Conservation (phyloP, 1,284 basidiomycete genomes). For the Ceratobasidium sp. region DNA sequence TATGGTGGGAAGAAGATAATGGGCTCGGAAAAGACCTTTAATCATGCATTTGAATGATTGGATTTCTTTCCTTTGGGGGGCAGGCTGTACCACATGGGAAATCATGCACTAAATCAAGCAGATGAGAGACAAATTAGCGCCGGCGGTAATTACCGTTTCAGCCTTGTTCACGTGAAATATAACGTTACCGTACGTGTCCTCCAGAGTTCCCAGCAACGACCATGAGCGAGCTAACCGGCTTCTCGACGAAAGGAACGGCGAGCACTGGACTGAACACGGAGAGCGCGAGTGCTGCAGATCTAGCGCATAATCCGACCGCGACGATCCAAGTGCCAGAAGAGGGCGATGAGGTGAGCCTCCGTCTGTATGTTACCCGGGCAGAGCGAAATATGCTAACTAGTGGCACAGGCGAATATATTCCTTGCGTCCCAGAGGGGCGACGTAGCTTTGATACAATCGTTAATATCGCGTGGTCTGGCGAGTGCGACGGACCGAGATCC, state of each 20-base stretch:
- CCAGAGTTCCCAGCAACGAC: slow-evolving; percentile 26
- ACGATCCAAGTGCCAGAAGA: slow-evolving; percentile 37
- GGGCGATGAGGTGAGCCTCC: slow-evolving; percentile 18
- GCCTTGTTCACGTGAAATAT: background rate
- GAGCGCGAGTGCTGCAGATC: slow-evolving; percentile 12
- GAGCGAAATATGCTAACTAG: background rate
- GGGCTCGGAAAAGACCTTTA: no score
- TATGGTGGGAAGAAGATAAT: no score
- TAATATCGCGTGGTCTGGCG: slow-evolving; percentile 79
- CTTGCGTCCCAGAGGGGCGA: slow-evolving; percentile 90
- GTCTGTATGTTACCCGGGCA: background rate
- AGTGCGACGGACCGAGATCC: slow-evolving; percentile 83
- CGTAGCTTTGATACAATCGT: slow-evolving; percentile 68
- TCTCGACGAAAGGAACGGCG: slow-evolving; percentile 24
- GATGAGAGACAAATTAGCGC: no score
- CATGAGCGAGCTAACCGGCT: slow-evolving; percentile 37
- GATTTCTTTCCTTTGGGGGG: no score
- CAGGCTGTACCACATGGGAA: no score
- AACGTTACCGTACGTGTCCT: slow-evolving; percentile 24
- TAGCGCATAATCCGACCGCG: slow-evolving; percentile 34
- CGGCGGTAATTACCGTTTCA: no score
- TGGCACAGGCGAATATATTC: slow-evolving; percentile 71
- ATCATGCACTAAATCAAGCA: no score
- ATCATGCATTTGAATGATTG: no score
- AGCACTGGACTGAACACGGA: slow-evolving; percentile 20